These are phyloP conservation scores for Acacia melanoxylon DNA, from an alignment of 306 rosid genomes.

Conservation along the genomic window DNA sequence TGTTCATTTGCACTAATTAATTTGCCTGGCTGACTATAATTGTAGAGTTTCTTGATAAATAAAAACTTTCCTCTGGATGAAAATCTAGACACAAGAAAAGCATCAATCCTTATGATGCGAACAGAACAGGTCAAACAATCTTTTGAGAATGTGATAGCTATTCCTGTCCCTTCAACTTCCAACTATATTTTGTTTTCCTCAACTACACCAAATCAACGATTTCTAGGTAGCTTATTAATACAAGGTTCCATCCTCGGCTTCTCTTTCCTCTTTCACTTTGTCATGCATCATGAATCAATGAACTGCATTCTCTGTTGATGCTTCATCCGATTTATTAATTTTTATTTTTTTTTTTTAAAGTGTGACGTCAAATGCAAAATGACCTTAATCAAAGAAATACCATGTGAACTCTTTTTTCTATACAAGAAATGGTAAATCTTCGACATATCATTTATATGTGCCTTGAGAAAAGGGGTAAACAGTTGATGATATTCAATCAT, in stretches of 20 bases:
- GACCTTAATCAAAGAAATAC: neutral
- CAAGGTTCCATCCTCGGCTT: neutral
- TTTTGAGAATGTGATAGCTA: neutral
- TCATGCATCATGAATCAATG: neutral
- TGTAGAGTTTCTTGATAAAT: neutral
- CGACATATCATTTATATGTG: neutral
- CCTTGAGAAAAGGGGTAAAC: neutral
- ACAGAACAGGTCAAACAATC: neutral
- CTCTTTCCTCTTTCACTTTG: constrained; percentile 3
- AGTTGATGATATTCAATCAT: neutral
- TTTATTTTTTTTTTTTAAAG: neutral
- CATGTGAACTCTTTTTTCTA: neutral
- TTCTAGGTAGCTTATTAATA: neutral
- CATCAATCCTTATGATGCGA: neutral
- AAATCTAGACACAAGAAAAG: neutral
- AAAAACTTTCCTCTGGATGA: neutral
- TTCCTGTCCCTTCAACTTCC: neutral
- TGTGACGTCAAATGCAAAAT: neutral
- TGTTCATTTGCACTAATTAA: neutral
- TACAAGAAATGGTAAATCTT: neutral
- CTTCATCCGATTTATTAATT: neutral
- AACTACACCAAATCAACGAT: neutral
- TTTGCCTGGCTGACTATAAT: neutral
- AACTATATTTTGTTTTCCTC: neutral
- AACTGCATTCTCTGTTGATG: neutral